Conservation (phyloP, 768 basidiomycete genomes). For the Omphalotus guepiniiformis region DNA sequence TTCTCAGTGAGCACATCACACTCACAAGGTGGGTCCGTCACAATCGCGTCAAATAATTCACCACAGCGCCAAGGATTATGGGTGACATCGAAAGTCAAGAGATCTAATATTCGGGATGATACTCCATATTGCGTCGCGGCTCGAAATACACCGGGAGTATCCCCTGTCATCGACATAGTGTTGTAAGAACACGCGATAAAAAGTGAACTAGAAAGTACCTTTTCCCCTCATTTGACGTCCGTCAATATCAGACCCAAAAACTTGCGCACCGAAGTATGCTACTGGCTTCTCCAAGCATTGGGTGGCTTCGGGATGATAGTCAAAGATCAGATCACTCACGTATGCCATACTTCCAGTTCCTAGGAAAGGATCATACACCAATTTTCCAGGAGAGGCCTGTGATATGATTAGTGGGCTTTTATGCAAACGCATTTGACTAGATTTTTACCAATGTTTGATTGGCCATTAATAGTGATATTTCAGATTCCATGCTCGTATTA, state of each 20-base stretch:
- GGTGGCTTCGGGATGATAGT: conserved; percentile 1
- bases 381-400: conserved; percentile 84
- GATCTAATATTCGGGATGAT: conserved; percentile 67
- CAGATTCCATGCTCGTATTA: conserved; percentile 97
- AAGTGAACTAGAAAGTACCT: conserved; percentile 37
- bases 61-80: conserved; percentile 86
- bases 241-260: conserved; percentile 94
- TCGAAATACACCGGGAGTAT: conserved; percentile 66
- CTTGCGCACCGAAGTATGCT: conserved; percentile 82
- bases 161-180: conserved; percentile 22
- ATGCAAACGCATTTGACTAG: background rate
- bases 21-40: conserved; percentile 93
- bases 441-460: conserved; percentile 79
- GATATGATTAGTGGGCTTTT: no score
- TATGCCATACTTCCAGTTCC: conserved; percentile 93
- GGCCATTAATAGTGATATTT: conserved; percentile 93
- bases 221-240: conserved; percentile 97
- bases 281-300: conserved; percentile 67
- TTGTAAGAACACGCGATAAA: background rate
- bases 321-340: conserved; percentile 35
- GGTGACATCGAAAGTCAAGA: conserved; percentile 92
- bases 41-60: conserved; percentile 86
- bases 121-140: conserved; percentile 86
- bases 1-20: no score
- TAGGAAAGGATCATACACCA: conserved; percentile 94